Conservation (phyloP, 23 red algal species). For the Porphyridium purpureum region DNA sequence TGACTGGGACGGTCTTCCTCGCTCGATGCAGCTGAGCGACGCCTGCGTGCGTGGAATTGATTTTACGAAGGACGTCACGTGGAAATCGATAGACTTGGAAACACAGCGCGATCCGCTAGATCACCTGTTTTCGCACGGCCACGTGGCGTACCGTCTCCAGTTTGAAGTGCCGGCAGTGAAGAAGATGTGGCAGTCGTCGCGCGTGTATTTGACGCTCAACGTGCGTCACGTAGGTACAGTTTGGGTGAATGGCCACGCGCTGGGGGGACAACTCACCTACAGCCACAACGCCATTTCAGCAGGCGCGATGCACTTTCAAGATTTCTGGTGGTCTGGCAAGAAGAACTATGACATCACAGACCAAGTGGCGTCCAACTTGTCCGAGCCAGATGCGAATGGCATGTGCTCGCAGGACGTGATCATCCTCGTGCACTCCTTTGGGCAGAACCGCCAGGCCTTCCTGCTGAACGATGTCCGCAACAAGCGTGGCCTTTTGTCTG, state of each 20-base stretch:
- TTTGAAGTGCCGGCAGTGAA: constrained; percentile 18
- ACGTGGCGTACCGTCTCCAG: constrained; percentile 31
- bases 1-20: too few relatives aligned
- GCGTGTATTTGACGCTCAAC: constrained; percentile 31
- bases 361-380: constrained; percentile 1
- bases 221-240: constrained; percentile 57
- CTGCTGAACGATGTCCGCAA: constrained; percentile 79
- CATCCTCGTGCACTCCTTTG: constrained; percentile 49
- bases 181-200: not conserved
- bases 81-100: constrained; percentile 52
- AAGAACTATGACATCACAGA: constrained; percentile 6
- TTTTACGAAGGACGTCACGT: constrained; percentile 36
- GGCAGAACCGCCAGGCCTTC: constrained; percentile 63
- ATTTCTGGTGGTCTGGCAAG: constrained; percentile 53
- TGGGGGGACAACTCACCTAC: constrained; percentile 52
- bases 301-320: constrained; percentile 66
- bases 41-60: too few relatives aligned
- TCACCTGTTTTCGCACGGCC: constrained; percentile 53
- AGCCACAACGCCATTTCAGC: constrained; percentile 66
- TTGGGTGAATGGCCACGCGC: constrained; percentile 55
- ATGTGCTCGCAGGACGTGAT: constrained; percentile 40
- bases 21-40: too few relatives aligned
- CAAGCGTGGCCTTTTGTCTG: constrained; percentile 60
- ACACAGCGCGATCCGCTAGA: constrained; percentile 59
- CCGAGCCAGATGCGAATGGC: constrained; percentile 19